Percentiles rank a stretch among this genome's conserved stretches.
Conservation (phyloP, 2,329 filamentous ascomycete genomes). For the Aschersonia sp. region DNA sequence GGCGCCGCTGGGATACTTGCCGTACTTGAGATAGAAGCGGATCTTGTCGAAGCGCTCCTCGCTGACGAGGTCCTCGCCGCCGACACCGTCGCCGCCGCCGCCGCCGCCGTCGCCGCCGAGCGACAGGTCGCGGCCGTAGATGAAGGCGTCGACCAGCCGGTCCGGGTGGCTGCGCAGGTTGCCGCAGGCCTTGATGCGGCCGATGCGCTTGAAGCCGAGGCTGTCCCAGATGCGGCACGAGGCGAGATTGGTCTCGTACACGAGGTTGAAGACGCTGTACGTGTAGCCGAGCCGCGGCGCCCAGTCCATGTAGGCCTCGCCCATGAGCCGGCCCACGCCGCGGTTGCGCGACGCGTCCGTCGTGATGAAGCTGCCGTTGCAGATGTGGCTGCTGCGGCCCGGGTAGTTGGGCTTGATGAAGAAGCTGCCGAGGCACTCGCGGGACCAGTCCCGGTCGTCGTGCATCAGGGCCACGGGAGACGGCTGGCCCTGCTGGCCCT, state of each 20-base stretch:
- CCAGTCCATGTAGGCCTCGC: conserved; percentile 64
- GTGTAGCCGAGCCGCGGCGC: conserved; percentile 71
- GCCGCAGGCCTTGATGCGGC: conserved; percentile 60
- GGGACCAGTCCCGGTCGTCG: conserved; percentile 55
- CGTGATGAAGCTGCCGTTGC: conserved; percentile 70
- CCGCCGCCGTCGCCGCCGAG: conserved; percentile 30
- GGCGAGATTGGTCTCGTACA: conserved; percentile 86
- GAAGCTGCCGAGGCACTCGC: conserved; percentile 75
- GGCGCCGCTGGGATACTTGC: conserved; percentile 82
- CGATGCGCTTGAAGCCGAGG: conserved; percentile 83
- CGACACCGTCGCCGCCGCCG: conserved; percentile 29
- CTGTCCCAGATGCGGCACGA: conserved; percentile 87
- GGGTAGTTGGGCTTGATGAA: conserved; percentile 93
- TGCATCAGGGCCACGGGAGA: conserved; percentile 22
- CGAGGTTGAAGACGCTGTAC: conserved; percentile 87
- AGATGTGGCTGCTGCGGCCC: conserved; percentile 78
- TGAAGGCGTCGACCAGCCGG: conserved; percentile 59
- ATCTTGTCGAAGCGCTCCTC: conserved; percentile 99
- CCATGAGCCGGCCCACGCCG: conserved; percentile 62
- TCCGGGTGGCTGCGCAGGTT: conserved; percentile 54
- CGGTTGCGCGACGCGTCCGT: conserved; percentile 59
- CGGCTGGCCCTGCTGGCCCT: too few species aligned
- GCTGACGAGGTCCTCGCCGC: conserved; percentile 61
- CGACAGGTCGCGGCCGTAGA: conserved; percentile 54
- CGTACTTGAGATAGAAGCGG: conserved; percentile 88